phyloP scores from a whole-genome alignment of 108 stramenopile species.

The Skeletonema grethae region DNA sequence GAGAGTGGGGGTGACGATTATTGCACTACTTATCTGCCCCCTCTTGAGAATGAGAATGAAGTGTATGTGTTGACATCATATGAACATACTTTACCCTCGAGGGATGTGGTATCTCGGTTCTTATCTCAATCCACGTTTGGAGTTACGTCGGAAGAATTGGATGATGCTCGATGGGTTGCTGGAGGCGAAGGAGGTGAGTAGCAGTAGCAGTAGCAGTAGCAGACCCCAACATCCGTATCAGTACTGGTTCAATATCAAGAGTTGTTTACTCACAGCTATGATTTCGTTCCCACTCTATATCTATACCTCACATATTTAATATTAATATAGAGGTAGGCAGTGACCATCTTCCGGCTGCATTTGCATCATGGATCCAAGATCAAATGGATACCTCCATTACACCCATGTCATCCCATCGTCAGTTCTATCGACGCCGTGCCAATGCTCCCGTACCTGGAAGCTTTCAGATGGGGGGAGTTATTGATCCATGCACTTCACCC shows the following conservation, averaged over 20 bases:
- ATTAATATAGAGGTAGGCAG: constrained; percentile 5
- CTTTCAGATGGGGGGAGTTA: background rate
- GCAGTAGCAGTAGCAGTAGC: too few species aligned
- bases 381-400: constrained; percentile 16
- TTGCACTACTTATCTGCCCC: constrained; percentile 4
- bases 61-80: constrained; percentile 8
- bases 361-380: constrained; percentile 25
- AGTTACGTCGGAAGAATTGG: background rate
- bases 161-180: too few species aligned
- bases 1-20: background rate
- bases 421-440: constrained; percentile 19
- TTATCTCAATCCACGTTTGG: constrained; percentile 35
- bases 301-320: too few species aligned
- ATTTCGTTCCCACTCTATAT: too few species aligned
- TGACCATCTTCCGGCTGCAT: constrained; percentile 1
- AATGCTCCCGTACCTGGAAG: background rate
- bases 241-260: too few species aligned
- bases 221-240: too few species aligned
- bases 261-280: too few species aligned
- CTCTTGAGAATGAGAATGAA: background rate
- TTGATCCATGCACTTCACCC: too few species aligned
- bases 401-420: constrained; percentile 17
- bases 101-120: constrained; percentile 7
- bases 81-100: background rate
- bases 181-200: too few species aligned